Evolutionary conservation across 495 filamentous ascomycete species (phyloP).

Genomic region (Xeromyces bisporus): DNA sequence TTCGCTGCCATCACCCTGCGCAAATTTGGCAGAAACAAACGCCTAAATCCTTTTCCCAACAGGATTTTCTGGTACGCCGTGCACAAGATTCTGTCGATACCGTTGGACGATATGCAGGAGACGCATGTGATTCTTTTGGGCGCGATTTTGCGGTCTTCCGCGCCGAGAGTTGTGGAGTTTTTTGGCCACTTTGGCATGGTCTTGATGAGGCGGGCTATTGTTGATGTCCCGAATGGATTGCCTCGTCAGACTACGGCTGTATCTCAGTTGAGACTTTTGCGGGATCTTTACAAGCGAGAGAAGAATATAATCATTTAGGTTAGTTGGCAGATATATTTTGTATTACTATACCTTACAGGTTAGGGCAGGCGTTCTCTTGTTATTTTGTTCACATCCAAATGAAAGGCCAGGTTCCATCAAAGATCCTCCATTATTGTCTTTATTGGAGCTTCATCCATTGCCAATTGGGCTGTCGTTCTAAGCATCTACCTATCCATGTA

Average conservation of each 20-base stretch:
- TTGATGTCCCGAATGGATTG: constrained; percentile 47
- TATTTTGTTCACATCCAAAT: too few species aligned
- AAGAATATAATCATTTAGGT: constrained; percentile 35
- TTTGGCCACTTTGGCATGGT: constrained; percentile 57
- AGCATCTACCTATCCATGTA: too few species aligned
- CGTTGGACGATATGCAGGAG: constrained; percentile 44
- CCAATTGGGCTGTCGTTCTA: too few species aligned
- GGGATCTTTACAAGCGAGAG: constrained; percentile 39
- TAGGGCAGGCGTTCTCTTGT: too few species aligned
- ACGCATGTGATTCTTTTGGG: constrained; percentile 69
- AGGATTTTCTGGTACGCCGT: constrained; percentile 65
- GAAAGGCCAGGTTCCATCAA: too few species aligned
- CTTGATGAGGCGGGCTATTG: constrained; percentile 43
- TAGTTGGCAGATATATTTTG: too few species aligned
- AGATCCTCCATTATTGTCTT: too few species aligned
- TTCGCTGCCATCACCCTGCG: constrained; percentile 67
- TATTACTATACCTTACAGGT: too few species aligned
- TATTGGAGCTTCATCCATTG: too few species aligned
- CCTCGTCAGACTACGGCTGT: constrained; percentile 34
- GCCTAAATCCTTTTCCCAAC: constrained; percentile 63
- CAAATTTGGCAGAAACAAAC: constrained; percentile 51
- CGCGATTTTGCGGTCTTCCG: constrained; percentile 55
- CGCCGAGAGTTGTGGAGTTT: constrained; percentile 51
- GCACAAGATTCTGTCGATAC: constrained; percentile 55
- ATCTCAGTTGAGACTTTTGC: constrained; percentile 40